phyloP scores from a whole-genome alignment of 129 eudicot genomes.

The Pulicaria dysenterica region DNA sequence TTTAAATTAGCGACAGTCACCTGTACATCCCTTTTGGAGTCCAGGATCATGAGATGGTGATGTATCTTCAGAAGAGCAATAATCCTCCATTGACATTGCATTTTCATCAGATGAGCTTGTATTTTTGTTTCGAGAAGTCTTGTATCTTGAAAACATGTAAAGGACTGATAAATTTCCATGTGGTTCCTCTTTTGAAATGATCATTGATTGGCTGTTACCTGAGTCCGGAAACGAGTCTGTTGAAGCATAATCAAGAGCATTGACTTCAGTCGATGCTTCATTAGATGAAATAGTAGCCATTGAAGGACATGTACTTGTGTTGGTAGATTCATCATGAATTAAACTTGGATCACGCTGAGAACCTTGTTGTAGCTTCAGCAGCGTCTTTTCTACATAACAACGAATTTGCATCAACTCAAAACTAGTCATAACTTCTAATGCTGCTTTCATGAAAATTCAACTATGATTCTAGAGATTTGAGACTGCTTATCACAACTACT shows the following conservation, averaged over 20 bases:
- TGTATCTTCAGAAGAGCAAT: constrained; percentile 43
- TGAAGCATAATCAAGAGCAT: constrained; percentile 35
- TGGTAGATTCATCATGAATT: constrained; percentile 24
- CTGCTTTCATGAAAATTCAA: no score
- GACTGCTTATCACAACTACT: no score
- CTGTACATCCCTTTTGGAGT: constrained; percentile 25
- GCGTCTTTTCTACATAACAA: constrained; percentile 62
- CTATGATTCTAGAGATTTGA: no score
- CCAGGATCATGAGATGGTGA: constrained; percentile 34
- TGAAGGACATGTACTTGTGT: constrained; percentile 15
- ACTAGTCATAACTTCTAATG: no score
- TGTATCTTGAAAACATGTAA: constrained; percentile 60
- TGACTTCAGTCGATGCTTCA: constrained; percentile 25
- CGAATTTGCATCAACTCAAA: not conserved
- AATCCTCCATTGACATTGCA: constrained; percentile 36
- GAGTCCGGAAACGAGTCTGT: constrained; percentile 13
- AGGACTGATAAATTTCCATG: constrained; percentile 46
- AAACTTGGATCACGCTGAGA: constrained; percentile 45
- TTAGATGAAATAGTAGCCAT: constrained; percentile 28
- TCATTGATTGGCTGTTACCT: constrained; percentile 29
- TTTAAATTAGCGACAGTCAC: constrained; percentile 14
- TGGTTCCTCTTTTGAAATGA: constrained; percentile 31
- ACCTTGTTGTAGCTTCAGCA: constrained; percentile 81
- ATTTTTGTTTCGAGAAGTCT: constrained; percentile 32
- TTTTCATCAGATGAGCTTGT: constrained; percentile 30